Evolutionary conservation across 177 flowering plant species (phyloP).

Genomic region (Telopea speciosissima): DNA sequence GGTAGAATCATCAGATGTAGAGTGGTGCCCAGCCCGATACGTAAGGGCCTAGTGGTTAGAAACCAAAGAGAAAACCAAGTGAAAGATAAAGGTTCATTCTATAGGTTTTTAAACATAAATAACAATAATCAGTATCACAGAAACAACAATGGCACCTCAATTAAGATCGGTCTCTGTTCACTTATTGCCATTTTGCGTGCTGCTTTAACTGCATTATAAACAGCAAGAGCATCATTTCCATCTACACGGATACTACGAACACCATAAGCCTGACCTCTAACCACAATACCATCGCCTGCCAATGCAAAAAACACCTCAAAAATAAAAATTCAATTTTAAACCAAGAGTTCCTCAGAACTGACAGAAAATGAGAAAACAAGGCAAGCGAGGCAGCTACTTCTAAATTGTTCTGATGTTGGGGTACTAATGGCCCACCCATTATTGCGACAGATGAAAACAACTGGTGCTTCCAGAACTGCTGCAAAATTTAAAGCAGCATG

Average conservation of each 20-base stretch:
- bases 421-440: slow-evolving; percentile 99
- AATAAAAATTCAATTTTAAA: background rate
- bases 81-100: background rate
- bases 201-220: slow-evolving; percentile 56
- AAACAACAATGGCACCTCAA: slow-evolving; percentile 49
- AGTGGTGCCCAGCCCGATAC: slow-evolving; percentile 86
- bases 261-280: slow-evolving; percentile 85
- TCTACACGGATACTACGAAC: slow-evolving; percentile 81
- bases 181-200: slow-evolving; percentile 79
- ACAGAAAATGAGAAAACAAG: background rate
- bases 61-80: background rate
- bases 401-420: slow-evolving; percentile 79
- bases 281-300: slow-evolving; percentile 87
- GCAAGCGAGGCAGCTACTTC: slow-evolving; percentile 45
- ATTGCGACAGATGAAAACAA: slow-evolving; percentile 89
- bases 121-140: background rate
- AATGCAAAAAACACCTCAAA: slow-evolving; percentile 1
- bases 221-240: slow-evolving; percentile 92
- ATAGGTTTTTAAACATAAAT: background rate
- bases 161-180: slow-evolving; percentile 66
- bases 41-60: slow-evolving; percentile 52
- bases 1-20: slow-evolving; percentile 96
- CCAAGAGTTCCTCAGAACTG: background rate
- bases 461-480: slow-evolving; percentile 88
- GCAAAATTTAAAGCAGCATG: slow-evolving; percentile 96